Percentiles rank a stretch among this genome's conserved stretches.
These are phyloP conservation scores for Xylaria intraflava DNA, from an alignment of 495 filamentous ascomycete genomes.

Conservation along the genomic window DNA sequence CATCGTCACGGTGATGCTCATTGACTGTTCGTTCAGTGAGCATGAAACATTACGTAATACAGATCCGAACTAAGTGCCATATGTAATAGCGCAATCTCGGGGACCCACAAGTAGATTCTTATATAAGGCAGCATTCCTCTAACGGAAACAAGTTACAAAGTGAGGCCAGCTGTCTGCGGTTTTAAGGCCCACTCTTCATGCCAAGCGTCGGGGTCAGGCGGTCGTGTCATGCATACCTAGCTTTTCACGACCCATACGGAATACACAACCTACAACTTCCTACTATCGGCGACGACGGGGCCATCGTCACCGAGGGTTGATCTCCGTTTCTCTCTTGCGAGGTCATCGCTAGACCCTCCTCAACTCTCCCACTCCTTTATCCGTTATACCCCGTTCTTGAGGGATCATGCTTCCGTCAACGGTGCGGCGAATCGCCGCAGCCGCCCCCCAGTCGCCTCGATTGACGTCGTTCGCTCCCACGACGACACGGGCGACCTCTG, in stretches of 20 bases:
- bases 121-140: too few relatives aligned
- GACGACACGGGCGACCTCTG: slow-evolving; percentile 29
- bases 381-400: neutral
- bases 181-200: neutral
- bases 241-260: slow-evolving; percentile 3
- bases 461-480: slow-evolving; percentile 32
- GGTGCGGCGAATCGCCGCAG: slow-evolving; percentile 41
- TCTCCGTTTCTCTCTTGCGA: slow-evolving; percentile 5
- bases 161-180: neutral
- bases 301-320: neutral
- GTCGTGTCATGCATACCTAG: slow-evolving; percentile 2
- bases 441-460: slow-evolving; percentile 37
- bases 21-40: too few relatives aligned
- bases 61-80: too few relatives aligned
- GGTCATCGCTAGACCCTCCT: neutral
- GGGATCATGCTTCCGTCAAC: slow-evolving; percentile 47
- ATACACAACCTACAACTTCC: neutral
- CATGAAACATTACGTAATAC: neutral
- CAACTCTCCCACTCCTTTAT: neutral
- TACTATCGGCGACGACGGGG: slow-evolving; percentile 8
- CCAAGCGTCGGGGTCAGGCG: slow-evolving; percentile 3
- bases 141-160: too few relatives aligned
- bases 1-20: too few relatives aligned
- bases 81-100: too few relatives aligned
- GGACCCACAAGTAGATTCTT: too few relatives aligned